Conservation (phyloP, 176 grass and related monocot species). For the Miscanthus lutarioriparius region DNA sequence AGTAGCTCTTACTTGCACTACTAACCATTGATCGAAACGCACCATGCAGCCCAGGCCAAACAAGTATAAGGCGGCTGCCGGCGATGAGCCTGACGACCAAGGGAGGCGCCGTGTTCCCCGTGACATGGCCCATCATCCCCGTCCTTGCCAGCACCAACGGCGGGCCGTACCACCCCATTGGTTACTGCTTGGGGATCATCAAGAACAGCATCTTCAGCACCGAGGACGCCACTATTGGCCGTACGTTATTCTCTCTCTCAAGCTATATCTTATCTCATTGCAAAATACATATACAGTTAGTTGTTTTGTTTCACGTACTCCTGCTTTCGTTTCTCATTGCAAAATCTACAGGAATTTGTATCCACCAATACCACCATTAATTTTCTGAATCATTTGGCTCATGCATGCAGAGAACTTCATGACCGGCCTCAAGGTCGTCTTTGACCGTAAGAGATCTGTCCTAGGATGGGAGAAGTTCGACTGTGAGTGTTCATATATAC, state of each 20-base stretch:
- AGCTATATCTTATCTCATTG: background rate
- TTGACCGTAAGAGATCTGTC: constrained; percentile 50
- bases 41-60: constrained; percentile 19
- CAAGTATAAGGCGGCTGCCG: background rate
- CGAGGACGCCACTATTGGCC: constrained; percentile 44
- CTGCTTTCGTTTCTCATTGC: background rate
- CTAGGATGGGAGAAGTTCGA: constrained; percentile 65
- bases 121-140: background rate
- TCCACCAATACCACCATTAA: background rate
- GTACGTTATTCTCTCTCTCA: background rate
- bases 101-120: constrained; percentile 45
- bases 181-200: constrained; percentile 50
- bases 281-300: no score
- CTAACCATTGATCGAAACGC: background rate
- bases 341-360: background rate
- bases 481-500: constrained; percentile 38
- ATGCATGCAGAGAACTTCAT: constrained; percentile 68
- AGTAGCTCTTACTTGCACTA: background rate
- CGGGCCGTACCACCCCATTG: background rate
- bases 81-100: constrained; percentile 43
- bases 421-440: constrained; percentile 58
- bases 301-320: no score
- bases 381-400: background rate
- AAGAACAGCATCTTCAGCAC: constrained; percentile 23
- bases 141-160: background rate